Conservation (phyloP, 1,284 basidiomycete genomes). For the Rhodotorula mucilaginosa region DNA sequence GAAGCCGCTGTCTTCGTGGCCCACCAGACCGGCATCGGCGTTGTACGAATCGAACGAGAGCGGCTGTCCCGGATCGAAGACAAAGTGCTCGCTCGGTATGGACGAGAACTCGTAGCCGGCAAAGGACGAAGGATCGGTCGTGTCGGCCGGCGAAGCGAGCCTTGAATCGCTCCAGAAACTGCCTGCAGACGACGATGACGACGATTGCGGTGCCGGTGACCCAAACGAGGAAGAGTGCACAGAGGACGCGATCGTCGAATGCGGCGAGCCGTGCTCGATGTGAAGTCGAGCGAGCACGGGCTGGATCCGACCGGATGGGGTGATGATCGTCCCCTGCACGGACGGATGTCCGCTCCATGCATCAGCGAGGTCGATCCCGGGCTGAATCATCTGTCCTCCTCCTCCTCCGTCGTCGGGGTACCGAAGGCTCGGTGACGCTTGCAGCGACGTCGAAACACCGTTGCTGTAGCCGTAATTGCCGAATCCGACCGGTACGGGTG, state of each 20-base stretch:
- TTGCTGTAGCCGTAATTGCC: neutral
- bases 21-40: neutral
- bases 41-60: conserved; percentile 2
- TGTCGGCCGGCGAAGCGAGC: conserved; percentile 17
- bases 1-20: too few relatives aligned
- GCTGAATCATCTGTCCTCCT: neutral
- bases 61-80: conserved; percentile 1
- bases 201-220: neutral
- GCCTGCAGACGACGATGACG: neutral
- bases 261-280: conserved; percentile 1
- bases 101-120: neutral
- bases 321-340: conserved; percentile 4
- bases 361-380: neutral
- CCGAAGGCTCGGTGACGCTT: neutral
- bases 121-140: neutral
- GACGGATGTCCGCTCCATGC: neutral
- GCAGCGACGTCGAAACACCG: neutral
- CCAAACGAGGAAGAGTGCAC: neutral
- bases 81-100: conserved; percentile 1
- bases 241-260: conserved; percentile 4
- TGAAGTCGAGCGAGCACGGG: conserved; percentile 2
- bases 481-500: conserved; percentile 6
- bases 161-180: conserved; percentile 11
- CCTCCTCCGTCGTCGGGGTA: neutral
- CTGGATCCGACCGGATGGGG: neutral